These are phyloP conservation scores for Ustilago trichophora DNA, from an alignment of 1,284 basidiomycete species.

Conservation along the genomic window DNA sequence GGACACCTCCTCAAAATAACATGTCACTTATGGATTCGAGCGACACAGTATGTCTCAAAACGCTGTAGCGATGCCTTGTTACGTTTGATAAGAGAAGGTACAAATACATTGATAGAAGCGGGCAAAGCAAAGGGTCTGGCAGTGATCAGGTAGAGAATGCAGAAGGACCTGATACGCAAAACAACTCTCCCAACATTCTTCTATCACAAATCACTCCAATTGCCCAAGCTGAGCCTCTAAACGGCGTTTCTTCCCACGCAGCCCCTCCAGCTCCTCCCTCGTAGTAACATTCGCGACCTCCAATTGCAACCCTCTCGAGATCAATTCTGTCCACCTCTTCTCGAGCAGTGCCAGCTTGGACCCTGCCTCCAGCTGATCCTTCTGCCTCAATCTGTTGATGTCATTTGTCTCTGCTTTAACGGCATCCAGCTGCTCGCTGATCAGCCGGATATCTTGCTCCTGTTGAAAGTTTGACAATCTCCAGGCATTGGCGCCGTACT, in stretches of 20 bases:
- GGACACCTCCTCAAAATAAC: too few species aligned
- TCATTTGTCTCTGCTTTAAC: slow-evolving; percentile 37
- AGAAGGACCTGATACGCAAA: too few species aligned
- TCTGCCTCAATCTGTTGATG: slow-evolving; percentile 51
- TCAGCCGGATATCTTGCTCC: slow-evolving; percentile 36
- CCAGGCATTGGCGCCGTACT: slow-evolving; percentile 73
- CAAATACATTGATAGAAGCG: too few species aligned
- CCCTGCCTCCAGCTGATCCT: slow-evolving; percentile 75
- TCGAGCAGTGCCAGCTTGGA: slow-evolving; percentile 80
- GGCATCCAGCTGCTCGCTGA: slow-evolving; percentile 19
- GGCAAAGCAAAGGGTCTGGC: too few species aligned
- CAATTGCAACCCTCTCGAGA: slow-evolving; percentile 85
- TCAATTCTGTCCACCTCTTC: slow-evolving; percentile 85
- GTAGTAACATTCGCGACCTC: slow-evolving; percentile 89
- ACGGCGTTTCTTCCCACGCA: too few species aligned
- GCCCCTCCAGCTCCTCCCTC: slow-evolving; percentile 22
- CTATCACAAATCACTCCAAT: slow-evolving; percentile 26
- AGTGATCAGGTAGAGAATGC: too few species aligned
- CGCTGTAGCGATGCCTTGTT: too few species aligned
- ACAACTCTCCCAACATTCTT: too few species aligned
- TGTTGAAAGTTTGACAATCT: slow-evolving; percentile 56
- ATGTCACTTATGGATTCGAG: too few species aligned
- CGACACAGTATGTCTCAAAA: too few species aligned
- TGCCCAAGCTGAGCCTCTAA: slow-evolving; percentile 14
- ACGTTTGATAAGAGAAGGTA: too few species aligned